phyloP scores from a whole-genome alignment of 2,329 filamentous ascomycete species.

The Aspergillus calidoustus region DNA sequence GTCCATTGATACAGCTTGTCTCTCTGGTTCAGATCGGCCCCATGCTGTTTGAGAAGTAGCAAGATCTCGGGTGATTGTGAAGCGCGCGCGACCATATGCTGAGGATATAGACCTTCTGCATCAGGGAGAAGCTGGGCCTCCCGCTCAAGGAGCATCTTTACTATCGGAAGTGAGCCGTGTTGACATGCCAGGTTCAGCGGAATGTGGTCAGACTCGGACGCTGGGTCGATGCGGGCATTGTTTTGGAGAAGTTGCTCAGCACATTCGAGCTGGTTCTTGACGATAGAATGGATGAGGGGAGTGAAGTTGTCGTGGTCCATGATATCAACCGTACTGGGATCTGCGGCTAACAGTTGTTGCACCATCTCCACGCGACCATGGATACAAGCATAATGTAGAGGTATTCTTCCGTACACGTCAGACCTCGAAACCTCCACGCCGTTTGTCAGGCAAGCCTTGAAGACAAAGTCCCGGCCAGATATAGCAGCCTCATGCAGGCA shows the following conservation, averaged over 20 bases:
- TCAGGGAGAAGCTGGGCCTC: conserved; percentile 86
- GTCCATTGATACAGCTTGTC: conserved; percentile 99
- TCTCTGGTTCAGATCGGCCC: conserved; percentile 86
- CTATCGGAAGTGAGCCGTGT: conserved; percentile 82
- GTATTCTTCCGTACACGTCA: conserved; percentile 92
- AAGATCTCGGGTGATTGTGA: conserved; percentile 80
- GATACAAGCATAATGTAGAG: conserved; percentile 94
- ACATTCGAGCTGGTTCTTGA: conserved; percentile 80
- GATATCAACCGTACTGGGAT: conserved; percentile 76
- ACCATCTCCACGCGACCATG: conserved; percentile 88
- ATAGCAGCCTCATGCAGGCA: conserved; percentile 97
- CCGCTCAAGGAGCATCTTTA: conserved; percentile 80
- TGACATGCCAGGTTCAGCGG: conserved; percentile 95
- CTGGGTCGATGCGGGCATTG: conserved; percentile 83
- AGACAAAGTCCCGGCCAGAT: conserved; percentile 79
- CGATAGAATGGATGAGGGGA: conserved; percentile 91
- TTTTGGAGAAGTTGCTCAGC: conserved; percentile 76
- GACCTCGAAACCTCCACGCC: conserved; percentile 78
- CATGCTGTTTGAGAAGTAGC: conserved; percentile 78
- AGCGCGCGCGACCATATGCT: conserved; percentile 91
- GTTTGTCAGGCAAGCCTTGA: conserved; percentile 74
- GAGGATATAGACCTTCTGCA: conserved; percentile 94
- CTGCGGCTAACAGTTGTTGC: conserved; percentile 70
- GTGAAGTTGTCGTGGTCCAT: conserved; percentile 98
- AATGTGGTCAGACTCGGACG: conserved; percentile 86